A percentile compares a stretch with the other conserved stretches of the same genome.
These are phyloP conservation scores for Ganoderma boninense DNA, from an alignment of 1,284 basidiomycete species.

Conservation along the genomic window DNA sequence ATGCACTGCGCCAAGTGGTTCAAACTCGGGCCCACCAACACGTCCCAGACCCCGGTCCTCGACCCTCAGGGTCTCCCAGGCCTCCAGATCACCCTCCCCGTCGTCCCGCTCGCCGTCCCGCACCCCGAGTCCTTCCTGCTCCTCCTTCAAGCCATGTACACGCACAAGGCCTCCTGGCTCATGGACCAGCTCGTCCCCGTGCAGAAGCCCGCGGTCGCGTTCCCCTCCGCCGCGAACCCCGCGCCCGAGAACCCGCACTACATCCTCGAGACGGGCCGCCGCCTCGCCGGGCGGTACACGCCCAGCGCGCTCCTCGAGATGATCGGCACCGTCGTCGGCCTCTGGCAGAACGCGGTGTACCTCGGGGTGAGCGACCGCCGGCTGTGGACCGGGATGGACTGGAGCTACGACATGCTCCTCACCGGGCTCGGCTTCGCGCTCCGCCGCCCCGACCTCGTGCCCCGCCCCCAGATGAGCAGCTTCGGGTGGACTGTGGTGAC, in stretches of 20 bases:
- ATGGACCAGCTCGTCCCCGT: conserved; percentile 59
- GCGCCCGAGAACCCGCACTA: conserved; percentile 30
- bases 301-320: conserved; percentile 49
- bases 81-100: conserved; percentile 57
- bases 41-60: conserved; percentile 43
- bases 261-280: conserved; percentile 37
- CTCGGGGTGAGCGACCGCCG: conserved; percentile 63
- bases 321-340: conserved; percentile 54
- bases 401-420: conserved; percentile 66
- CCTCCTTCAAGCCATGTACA: conserved; percentile 69
- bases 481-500: not conserved
- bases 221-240: conserved; percentile 24
- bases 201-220: conserved; percentile 42
- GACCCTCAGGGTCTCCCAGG: conserved; percentile 29
- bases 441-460: conserved; percentile 25
- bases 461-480: conserved; percentile 19
- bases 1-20: conserved; percentile 57
- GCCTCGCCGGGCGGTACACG: conserved; percentile 42
- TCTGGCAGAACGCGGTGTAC: conserved; percentile 70
- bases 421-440: conserved; percentile 46
- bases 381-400: conserved; percentile 66
- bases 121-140: conserved; percentile 68
- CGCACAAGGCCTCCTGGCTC: conserved; percentile 58
- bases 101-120: conserved; percentile 70
- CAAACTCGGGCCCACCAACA: conserved; percentile 47